Evolutionary conservation across 805 yeast genomes (phyloP).

Genomic region (Starmerella stigmatis): DNA sequence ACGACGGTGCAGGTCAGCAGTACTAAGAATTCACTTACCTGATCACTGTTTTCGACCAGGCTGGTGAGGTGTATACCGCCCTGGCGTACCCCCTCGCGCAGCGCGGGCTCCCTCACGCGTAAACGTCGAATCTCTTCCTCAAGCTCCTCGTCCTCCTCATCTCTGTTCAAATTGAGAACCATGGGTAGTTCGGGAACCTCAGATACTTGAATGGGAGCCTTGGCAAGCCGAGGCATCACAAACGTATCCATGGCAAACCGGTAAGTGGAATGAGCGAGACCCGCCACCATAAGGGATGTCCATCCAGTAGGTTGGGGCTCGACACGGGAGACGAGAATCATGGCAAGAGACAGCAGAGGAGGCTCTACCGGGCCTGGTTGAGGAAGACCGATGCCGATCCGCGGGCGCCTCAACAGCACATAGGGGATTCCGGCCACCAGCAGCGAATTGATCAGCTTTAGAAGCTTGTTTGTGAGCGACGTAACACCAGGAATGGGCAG

Average conservation of each 20-base stretch:
- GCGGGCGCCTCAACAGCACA: not conserved
- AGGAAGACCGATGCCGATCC: not conserved
- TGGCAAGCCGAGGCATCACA: not conserved
- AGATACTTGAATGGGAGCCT: not conserved
- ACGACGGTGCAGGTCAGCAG: not conserved
- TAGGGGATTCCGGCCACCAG: not conserved
- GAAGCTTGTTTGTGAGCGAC: not conserved
- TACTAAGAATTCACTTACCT: not conserved
- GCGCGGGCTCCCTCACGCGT: not conserved
- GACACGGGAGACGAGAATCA: not conserved
- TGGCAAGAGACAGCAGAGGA: not conserved
- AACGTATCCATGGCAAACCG: not conserved
- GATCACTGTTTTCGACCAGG: not conserved
- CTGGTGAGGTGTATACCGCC: not conserved
- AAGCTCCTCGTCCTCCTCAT: not conserved
- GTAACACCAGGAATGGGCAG: slow-evolving; percentile 2
- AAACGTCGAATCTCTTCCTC: not conserved
- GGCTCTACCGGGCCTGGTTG: not conserved
- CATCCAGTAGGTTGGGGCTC: not conserved
- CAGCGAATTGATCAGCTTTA: not conserved
- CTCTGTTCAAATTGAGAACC: not conserved
- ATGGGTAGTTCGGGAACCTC: not conserved
- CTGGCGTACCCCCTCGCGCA: not conserved
- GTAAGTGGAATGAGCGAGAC: not conserved
- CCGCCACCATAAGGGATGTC: not conserved